Evolutionary conservation across 2,329 filamentous ascomycete species (phyloP).

Genomic region (Ceratocystis cubensis): DNA sequence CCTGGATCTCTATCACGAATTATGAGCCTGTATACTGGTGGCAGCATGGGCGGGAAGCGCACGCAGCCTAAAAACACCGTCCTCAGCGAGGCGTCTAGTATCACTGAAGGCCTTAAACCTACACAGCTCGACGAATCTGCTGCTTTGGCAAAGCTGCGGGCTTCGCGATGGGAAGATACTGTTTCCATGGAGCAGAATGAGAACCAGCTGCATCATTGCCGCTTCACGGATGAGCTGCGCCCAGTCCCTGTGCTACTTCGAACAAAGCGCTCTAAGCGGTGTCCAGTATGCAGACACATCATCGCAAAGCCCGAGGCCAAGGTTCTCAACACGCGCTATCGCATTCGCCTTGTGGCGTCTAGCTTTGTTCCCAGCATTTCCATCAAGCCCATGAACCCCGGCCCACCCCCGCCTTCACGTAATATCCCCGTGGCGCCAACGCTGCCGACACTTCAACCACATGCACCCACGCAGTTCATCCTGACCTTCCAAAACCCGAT

Average conservation of each 20-base stretch:
- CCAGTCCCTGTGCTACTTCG: constrained; percentile 73
- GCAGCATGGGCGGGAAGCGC: constrained; percentile 49
- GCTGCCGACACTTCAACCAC: constrained; percentile 36
- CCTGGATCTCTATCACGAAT: constrained; percentile 75
- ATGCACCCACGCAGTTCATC: constrained; percentile 62
- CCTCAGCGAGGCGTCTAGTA: constrained; percentile 67
- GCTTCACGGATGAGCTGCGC: constrained; percentile 61
- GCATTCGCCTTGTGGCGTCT: constrained; percentile 78
- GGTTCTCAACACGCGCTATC: constrained; percentile 75
- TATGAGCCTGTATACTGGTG: constrained; percentile 76
- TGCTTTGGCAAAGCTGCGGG: constrained; percentile 47
- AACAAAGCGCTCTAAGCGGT: constrained; percentile 89
- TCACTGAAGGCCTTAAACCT: constrained; percentile 58
- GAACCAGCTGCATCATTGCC: constrained; percentile 38
- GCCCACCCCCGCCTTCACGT: constrained; percentile 20
- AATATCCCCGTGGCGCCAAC: constrained; percentile 22
- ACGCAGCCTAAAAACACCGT: constrained; percentile 53
- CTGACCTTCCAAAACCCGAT: constrained; percentile 88
- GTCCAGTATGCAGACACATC: constrained; percentile 84
- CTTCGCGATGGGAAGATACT: constrained; percentile 52
- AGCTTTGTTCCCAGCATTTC: constrained; percentile 77
- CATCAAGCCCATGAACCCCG: constrained; percentile 46
- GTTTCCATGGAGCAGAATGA: constrained; percentile 38
- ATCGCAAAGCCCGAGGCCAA: constrained; percentile 90
- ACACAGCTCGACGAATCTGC: constrained; percentile 49